Base-by-base conservation (phyloP, 2,329 filamentous ascomycete genomes). In the Beauveria caledonica region DNA sequence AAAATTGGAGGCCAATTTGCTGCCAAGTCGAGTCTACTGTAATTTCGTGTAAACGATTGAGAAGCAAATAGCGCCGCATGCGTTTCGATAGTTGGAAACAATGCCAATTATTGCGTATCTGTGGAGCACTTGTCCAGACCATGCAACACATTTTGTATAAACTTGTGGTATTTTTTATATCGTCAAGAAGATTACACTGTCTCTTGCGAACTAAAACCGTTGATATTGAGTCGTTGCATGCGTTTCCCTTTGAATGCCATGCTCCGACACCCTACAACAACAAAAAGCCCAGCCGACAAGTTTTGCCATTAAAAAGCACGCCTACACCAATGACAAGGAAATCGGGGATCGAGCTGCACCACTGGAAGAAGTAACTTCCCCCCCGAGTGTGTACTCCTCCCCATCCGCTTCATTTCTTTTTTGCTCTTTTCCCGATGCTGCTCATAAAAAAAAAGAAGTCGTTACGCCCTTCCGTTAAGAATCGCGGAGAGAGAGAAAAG, bases 221-320 rank as follows among this genome's bases (percentile, higher is more conserved):
- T 23, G 29, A 59, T 60, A 62, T 64, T 62, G 68, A 44, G 63
- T 63, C 44, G 61, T 69, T 72, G 69, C 69, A 73, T 70, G 70
- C 67, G 68, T 65, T 71, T 72, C 70, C 71, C 68, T 68, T 70
- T 68, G 69, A 69, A 73, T 73, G 71, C 71, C 71, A 72, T 74
- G 72, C 69, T 71, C 62, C 59, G 49, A 53, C 57, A 53, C 48
- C 49, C 27, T 52, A 46, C 27, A 58, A 49, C 54, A 57, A 40
- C n/a, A 19, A 51, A 53, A 57, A 57, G 49, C 40, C 49, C 57
- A 59, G 40, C 55, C 55, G 23, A 36, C 55, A 58, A 58, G 23
- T 53, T 36, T 53, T 59, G 57, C 57, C 39, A 29, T 25, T 25
- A 23, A 53, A 59, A 53, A 59, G 39, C 57, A 59, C 57, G 39